Base-by-base conservation (phyloP, 345 rosid species). In the Eucalyptus tenuipes region DNA sequence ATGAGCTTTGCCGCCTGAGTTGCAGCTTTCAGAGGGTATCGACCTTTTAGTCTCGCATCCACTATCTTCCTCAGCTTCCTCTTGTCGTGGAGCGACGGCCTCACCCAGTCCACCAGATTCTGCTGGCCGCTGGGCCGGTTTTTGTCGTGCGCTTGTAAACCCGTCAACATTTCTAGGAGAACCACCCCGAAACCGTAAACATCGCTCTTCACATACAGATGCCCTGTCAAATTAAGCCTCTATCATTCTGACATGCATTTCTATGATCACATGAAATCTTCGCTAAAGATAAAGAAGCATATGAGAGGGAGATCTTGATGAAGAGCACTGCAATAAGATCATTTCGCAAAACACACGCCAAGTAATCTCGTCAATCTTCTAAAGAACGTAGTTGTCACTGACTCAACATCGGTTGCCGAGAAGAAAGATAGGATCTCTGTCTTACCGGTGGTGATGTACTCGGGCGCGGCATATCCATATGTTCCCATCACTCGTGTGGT, bases 171-270 rank as follows among this genome's bases (percentile, higher is more conserved):
- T 91, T 97, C 99, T 9, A 97, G 91, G 12, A 97, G 86, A 53
- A 97, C 97, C 1, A 96, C 98, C 1, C 98, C 99, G 12, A 97
- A 95, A 0, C 99, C 96, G 49, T 95, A 95, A 5, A 96, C 99
- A 49, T 97, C 99, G 66, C 99, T 96, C 91, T 90, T 91, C 64
- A 97, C 95, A 31, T 97, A 96, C 64, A 96, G 85, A 91, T 94
- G 99, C 27, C 99, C 98, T 95, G 92, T 16, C 81, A 71, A 71
- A 71, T 71, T 66, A 1, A 66, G 79, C 42, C 42, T 7, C 2
- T 15, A 33, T 66, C 42, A 66, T 66, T 66, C 4, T 5, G 13
- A 20, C 7, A 33, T 2, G 13, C 25, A 71, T 68, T 68, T 17
- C 7, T 71, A 0, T 1, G 13, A 42, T 33, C 44, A 18, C 25